phyloP scores from a whole-genome alignment of 495 filamentous ascomycete species.

The Staphylotrichum longicolle region DNA sequence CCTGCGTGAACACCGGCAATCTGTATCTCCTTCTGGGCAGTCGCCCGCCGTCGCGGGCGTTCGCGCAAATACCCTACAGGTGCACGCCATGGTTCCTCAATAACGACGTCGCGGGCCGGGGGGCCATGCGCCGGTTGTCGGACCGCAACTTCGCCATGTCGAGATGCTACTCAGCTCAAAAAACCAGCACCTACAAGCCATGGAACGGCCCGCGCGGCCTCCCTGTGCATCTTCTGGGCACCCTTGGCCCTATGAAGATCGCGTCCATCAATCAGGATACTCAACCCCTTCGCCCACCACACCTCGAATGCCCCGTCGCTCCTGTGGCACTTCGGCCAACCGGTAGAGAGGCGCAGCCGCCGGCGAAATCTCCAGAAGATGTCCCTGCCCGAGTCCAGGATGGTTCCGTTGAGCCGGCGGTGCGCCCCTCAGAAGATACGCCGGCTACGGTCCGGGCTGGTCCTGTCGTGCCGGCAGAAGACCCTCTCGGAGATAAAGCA shows the following conservation, averaged over 20 bases:
- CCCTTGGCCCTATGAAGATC: background rate
- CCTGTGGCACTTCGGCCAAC: background rate
- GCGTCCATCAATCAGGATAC: background rate
- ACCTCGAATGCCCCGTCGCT: too few species aligned
- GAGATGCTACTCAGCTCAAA: background rate
- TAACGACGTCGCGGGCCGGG: slow-evolving; percentile 52
- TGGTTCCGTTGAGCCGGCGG: too few species aligned
- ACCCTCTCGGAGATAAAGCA: too few species aligned
- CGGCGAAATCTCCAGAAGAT: too few species aligned
- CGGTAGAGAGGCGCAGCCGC: background rate
- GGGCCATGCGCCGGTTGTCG: slow-evolving; percentile 40
- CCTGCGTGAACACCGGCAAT: slow-evolving; percentile 37
- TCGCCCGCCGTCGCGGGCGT: slow-evolving; percentile 51
- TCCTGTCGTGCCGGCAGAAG: too few species aligned
- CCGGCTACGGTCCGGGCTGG: background rate
- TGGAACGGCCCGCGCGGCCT: background rate
- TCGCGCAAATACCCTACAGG: slow-evolving; percentile 51
- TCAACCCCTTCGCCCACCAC: too few species aligned
- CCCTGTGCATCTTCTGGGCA: background rate
- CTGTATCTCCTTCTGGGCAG: slow-evolving; percentile 42
- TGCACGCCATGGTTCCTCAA: slow-evolving; percentile 45
- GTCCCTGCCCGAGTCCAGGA: too few species aligned
- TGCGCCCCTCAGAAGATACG: background rate
- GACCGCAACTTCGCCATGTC: slow-evolving; percentile 8
- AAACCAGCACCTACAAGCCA: background rate